Conservation (phyloP, 2,329 filamentous ascomycete species). For the Rasamsonia emersonii region DNA sequence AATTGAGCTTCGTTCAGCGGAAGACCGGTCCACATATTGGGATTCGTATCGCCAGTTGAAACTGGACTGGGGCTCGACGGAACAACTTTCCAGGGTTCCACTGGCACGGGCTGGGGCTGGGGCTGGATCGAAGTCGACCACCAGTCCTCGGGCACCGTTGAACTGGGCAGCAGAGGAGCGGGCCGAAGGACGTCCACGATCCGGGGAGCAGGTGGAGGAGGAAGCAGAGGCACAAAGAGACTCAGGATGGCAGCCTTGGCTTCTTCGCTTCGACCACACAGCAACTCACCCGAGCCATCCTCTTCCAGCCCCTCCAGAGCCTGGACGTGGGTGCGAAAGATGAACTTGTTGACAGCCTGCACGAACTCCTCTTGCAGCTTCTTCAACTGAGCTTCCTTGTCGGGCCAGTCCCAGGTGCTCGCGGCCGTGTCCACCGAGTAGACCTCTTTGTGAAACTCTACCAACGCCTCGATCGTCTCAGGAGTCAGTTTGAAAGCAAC, state of each 20-base stretch:
- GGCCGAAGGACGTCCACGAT: slow-evolving; percentile 85
- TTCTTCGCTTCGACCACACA: slow-evolving; percentile 84
- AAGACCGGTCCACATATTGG: slow-evolving; percentile 72
- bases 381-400: slow-evolving; percentile 93
- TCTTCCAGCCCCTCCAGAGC: slow-evolving; percentile 94
- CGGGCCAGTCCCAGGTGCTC: slow-evolving; percentile 86
- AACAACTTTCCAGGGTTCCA: slow-evolving; percentile 85
- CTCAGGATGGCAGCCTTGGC: slow-evolving; percentile 80
- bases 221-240: slow-evolving; percentile 75
- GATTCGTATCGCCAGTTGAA: slow-evolving; percentile 63
- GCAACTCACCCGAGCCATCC: slow-evolving; percentile 86
- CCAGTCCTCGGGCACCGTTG: slow-evolving; percentile 62
- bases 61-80: slow-evolving; percentile 74
- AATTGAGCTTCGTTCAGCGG: slow-evolving; percentile 60
- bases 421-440: slow-evolving; percentile 86
- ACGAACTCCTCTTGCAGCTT: slow-evolving; percentile 96
- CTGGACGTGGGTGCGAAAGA: slow-evolving; percentile 79
- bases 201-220: slow-evolving; percentile 77
- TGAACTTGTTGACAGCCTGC: slow-evolving; percentile 93
- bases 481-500: slow-evolving; percentile 95
- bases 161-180: slow-evolving; percentile 76
- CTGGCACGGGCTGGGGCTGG: slow-evolving; percentile 48
- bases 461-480: slow-evolving; percentile 85
- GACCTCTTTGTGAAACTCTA: slow-evolving; percentile 94
- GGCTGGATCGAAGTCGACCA: slow-evolving; percentile 68